phyloP scores from a whole-genome alignment of 1,284 basidiomycete species.

The Ustilago curta region DNA sequence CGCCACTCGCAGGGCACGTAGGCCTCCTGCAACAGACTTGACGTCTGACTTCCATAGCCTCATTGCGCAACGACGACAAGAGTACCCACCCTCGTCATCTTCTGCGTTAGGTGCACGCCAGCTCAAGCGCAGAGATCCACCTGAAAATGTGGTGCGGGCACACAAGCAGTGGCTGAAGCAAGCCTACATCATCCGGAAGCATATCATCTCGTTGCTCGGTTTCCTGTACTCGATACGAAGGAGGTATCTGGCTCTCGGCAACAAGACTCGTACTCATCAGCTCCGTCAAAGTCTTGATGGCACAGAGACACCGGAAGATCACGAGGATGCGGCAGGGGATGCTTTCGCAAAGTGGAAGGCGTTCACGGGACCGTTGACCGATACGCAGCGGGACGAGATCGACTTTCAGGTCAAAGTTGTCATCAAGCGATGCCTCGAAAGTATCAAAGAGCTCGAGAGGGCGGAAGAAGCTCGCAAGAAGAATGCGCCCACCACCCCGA shows the following conservation, averaged over 20 bases:
- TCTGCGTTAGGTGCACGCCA: slow-evolving; percentile 17
- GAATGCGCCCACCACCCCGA: slow-evolving; percentile 46
- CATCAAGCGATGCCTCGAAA: slow-evolving; percentile 82
- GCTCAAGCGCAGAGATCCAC: slow-evolving; percentile 38
- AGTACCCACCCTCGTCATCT: slow-evolving; percentile 41
- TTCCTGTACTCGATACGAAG: slow-evolving; percentile 56
- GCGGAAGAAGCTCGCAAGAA: slow-evolving; percentile 75
- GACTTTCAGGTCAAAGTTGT: slow-evolving; percentile 87
- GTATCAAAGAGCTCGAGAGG: slow-evolving; percentile 84
- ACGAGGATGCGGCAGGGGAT: slow-evolving; percentile 20
- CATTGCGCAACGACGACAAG: slow-evolving; percentile 22
- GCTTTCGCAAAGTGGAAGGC: slow-evolving; percentile 66
- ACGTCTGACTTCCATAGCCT: slow-evolving; percentile 42
- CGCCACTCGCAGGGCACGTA: slow-evolving; percentile 17
- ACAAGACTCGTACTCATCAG: slow-evolving; percentile 28
- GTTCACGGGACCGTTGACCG: slow-evolving; percentile 77
- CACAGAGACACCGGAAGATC: slow-evolving; percentile 22
- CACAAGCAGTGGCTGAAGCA: slow-evolving; percentile 49
- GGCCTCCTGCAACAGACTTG: slow-evolving; percentile 35
- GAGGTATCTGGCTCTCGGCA: slow-evolving; percentile 49
- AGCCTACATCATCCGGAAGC: slow-evolving; percentile 51
- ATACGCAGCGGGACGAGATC: slow-evolving; percentile 88
- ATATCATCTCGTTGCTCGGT: slow-evolving; percentile 49
- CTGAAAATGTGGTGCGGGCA: slow-evolving; percentile 39
- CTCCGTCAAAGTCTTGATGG: slow-evolving; percentile 25